Evolutionary conservation across 805 yeast species (phyloP).

Genomic region (Yarrowia sp.): DNA sequence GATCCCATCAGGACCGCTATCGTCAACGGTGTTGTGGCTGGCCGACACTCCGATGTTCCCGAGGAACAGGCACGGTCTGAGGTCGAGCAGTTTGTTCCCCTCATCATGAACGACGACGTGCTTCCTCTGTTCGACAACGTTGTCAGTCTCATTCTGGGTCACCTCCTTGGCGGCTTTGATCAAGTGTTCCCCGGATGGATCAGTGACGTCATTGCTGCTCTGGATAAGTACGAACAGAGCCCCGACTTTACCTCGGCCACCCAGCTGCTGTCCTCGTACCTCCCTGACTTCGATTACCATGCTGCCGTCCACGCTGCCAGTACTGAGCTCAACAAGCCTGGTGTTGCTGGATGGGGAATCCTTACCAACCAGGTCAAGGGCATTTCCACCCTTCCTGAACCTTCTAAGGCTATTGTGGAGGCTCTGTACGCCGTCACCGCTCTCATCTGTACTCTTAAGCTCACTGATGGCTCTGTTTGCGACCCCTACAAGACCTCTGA

Average conservation of each 20-base stretch:
- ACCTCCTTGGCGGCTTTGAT: neutral
- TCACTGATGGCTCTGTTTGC: conserved; percentile 8
- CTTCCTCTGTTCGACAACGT: neutral
- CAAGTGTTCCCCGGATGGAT: neutral
- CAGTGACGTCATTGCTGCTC: neutral
- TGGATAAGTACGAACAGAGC: neutral
- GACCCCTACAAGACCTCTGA: neutral
- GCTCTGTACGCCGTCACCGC: neutral
- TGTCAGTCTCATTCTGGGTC: neutral
- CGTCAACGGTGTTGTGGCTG: neutral
- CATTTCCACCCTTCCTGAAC: neutral
- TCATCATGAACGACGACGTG: conserved; percentile 7
- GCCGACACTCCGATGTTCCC: neutral
- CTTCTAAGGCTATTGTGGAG: neutral
- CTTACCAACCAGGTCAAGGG: neutral
- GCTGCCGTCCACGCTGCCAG: neutral
- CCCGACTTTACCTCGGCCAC: conserved; percentile 6
- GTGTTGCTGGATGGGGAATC: neutral
- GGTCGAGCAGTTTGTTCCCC: neutral
- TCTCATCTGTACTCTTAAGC: neutral
- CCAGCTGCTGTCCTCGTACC: neutral
- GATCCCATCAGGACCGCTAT: neutral
- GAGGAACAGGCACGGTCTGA: neutral
- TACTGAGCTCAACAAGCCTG: no score
- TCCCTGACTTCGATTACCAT: conserved; percentile 4